Percentiles rank a stretch among this genome's conserved stretches.
Evolutionary conservation across 768 basidiomycete species (phyloP).

Genomic region (Suillus occidentalis): DNA sequence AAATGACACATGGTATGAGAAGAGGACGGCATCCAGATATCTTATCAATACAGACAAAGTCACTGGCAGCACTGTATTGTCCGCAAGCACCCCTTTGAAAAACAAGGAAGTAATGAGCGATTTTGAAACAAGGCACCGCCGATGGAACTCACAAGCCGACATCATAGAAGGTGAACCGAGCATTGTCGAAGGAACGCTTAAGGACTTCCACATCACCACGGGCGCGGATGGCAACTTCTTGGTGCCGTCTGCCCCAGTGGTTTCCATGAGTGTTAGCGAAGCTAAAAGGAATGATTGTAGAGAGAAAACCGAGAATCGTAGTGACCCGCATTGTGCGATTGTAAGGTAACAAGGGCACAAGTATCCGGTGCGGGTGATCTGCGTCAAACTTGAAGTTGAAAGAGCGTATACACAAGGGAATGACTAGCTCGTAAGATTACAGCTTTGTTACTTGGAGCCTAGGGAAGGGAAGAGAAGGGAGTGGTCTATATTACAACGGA

Average conservation of each 20-base stretch:
- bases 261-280: constrained; percentile 26
- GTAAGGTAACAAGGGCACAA: neutral
- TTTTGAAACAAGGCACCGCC: constrained; percentile 12
- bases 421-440: constrained; percentile 17
- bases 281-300: constrained; percentile 38
- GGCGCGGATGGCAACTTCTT: constrained; percentile 49
- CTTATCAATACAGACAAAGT: constrained; percentile 42
- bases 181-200: constrained; percentile 35
- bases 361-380: constrained; percentile 2
- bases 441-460: constrained; percentile 12
- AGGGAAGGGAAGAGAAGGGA: neutral
- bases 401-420: constrained; percentile 22
- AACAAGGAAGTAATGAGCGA: constrained; percentile 8
- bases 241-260: constrained; percentile 40
- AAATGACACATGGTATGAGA: constrained; percentile 1
- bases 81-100: constrained; percentile 58
- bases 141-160: constrained; percentile 45
- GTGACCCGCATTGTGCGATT: constrained; percentile 20
- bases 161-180: constrained; percentile 57
- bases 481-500: constrained; percentile 3
- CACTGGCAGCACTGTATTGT: constrained; percentile 32
- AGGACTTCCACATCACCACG: constrained; percentile 40
- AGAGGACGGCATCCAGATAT: neutral
- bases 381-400: constrained; percentile 9
- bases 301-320: constrained; percentile 33